Conservation (phyloP, 495 filamentous ascomycete species). For the Aspergillus wentii region DNA sequence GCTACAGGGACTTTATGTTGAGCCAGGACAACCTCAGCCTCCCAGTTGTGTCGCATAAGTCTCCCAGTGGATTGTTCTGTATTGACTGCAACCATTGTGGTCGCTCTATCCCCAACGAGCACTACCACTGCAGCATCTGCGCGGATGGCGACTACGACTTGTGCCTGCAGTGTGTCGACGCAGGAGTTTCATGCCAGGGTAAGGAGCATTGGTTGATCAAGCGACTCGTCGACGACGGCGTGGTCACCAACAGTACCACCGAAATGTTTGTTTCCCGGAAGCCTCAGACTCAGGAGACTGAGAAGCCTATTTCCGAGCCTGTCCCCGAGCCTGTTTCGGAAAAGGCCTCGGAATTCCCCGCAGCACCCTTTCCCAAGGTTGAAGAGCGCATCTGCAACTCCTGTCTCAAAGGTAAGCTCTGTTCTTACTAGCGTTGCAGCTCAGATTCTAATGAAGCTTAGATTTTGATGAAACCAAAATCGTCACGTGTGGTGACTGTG, state of each 20-base stretch:
- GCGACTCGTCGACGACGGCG: slow-evolving; percentile 71
- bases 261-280: slow-evolving; percentile 67
- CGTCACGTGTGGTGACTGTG: slow-evolving; percentile 78
- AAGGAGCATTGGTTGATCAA: slow-evolving; percentile 91
- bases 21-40: slow-evolving; percentile 22
- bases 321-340: slow-evolving; percentile 7
- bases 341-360: slow-evolving; percentile 1
- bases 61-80: slow-evolving; percentile 39
- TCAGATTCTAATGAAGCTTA: slow-evolving; percentile 23
- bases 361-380: slow-evolving; percentile 6
- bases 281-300: slow-evolving; percentile 13
- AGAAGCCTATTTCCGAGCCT: slow-evolving; percentile 14
- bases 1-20: slow-evolving; percentile 25
- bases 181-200: slow-evolving; percentile 69
- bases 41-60: slow-evolving; percentile 28
- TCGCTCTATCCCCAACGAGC: slow-evolving; percentile 65
- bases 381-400: slow-evolving; percentile 85
- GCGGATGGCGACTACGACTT: slow-evolving; percentile 93
- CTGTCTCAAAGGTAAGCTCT: slow-evolving; percentile 67
- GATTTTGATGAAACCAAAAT: slow-evolving; percentile 73
- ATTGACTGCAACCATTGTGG: slow-evolving; percentile 95
- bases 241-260: slow-evolving; percentile 78
- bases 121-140: slow-evolving; percentile 94
- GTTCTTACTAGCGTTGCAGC: background rate
- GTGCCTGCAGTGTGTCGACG: slow-evolving; percentile 72